Percentiles rank a stretch among this genome's conserved stretches.
Evolutionary conservation across 768 basidiomycete species (phyloP).

Genomic region (Leccinum boreale): DNA sequence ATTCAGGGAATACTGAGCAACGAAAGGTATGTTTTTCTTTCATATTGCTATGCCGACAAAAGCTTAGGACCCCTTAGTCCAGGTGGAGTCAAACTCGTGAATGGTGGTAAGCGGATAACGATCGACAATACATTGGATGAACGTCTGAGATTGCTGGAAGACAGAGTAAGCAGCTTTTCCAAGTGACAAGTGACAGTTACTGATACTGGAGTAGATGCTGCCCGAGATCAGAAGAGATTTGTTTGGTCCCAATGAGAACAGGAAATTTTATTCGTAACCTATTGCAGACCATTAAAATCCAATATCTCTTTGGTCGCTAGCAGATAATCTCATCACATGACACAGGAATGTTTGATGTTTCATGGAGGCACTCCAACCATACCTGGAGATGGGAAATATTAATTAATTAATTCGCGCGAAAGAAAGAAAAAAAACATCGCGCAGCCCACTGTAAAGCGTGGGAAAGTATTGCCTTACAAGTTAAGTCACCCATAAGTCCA

Average conservation of each 20-base stretch:
- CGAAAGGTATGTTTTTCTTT: constrained; percentile 51
- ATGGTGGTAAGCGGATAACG: constrained; percentile 72
- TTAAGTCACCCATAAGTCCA: too few species aligned
- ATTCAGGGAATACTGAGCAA: constrained; percentile 62
- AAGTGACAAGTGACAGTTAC: background rate
- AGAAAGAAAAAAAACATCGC: too few species aligned
- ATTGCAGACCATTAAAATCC: background rate
- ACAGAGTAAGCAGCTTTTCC: constrained; percentile 58
- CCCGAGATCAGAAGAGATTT: constrained; percentile 89
- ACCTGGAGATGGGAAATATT: too few species aligned
- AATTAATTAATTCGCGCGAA: too few species aligned
- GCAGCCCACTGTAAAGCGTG: too few species aligned
- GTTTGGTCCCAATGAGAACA: constrained; percentile 87
- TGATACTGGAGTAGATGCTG: constrained; percentile 69
- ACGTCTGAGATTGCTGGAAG: constrained; percentile 82
- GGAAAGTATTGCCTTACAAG: too few species aligned
- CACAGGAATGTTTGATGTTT: background rate
- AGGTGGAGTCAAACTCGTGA: constrained; percentile 80
- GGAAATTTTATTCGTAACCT: constrained; percentile 78
- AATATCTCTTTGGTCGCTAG: background rate
- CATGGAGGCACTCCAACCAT: too few species aligned
- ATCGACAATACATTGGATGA: constrained; percentile 96
- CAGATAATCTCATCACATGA: background rate
- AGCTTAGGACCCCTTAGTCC: constrained; percentile 44
- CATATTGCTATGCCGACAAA: background rate